Evolutionary conservation across 1,284 basidiomycete genomes (phyloP), one percentile per base, ranked within the genome.

Genomic region (Naganishia cerealis): DNA sequence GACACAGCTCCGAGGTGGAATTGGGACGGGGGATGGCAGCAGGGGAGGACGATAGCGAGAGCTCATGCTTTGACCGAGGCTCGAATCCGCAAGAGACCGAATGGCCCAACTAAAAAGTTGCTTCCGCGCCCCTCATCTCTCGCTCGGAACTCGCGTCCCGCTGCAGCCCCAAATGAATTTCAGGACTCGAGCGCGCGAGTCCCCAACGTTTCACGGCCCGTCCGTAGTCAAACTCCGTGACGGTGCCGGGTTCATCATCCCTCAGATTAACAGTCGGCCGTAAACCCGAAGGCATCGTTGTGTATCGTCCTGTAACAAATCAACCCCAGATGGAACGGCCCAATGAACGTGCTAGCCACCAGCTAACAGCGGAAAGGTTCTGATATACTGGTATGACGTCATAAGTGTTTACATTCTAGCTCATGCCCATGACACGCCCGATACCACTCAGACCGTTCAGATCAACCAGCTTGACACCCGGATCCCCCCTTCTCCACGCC

Each of bases 401-500:
- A 57, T 57, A 21, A 5, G 15, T 38, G 16, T 1, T 18, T 54
- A 42, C 9, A 58, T 26, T 40, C 63, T 62, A 70, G 18, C 52
- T 65, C 59, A 70, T 65, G 3, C 69, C 69, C 55, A 70, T 52
- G 10, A 70, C 69, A 8, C 69, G 42, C 13, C 69, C 69, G 10
- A 62, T 36, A 12, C 53, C 56, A 40, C 26, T 53, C 61, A 58
- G 10, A 24, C 26, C 61, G 3, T 42, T 38, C 52, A 70, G 10
- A 15, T 62, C 57, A 29, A 67, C 29, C 29, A 58, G 54, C 75
- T 18, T 70, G 67, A 21, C 59, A 38, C 48, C 24, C n/a, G 38
- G n/a, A 12, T 59, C 61, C 9, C 69, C 70, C 57, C 73, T 74
- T 50, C 76, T 72, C n/a, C 75, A 74, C 0, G 66, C 70, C 38